These are phyloP conservation scores for Erythrobasidium yunnanense DNA, from an alignment of 768 basidiomycete genomes.

Conservation along the genomic window DNA sequence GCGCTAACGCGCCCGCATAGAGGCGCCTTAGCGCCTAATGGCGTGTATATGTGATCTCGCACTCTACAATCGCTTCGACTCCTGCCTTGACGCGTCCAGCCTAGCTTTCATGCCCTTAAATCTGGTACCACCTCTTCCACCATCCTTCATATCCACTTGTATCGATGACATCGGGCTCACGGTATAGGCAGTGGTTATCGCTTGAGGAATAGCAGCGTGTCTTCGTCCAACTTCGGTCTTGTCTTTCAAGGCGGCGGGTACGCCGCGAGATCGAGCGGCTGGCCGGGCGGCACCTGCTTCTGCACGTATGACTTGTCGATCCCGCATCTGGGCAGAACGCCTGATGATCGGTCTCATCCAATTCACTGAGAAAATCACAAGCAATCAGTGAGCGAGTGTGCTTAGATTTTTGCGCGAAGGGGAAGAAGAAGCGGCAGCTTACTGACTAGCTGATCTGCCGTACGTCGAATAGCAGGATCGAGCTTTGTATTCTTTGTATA, in stretches of 20 bases:
- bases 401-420: background rate
- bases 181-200: conserved; percentile 12
- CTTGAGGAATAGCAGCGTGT: conserved; percentile 27
- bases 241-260: background rate
- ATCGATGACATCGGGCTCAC: conserved; percentile 12
- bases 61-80: conserved; percentile 11
- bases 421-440: background rate
- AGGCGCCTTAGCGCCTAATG: no score
- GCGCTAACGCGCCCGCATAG: no score
- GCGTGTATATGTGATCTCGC: no score
- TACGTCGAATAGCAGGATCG: conserved; percentile 64
- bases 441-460: conserved; percentile 69
- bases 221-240: background rate
- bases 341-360: conserved; percentile 92
- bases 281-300: background rate
- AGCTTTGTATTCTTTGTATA: conserved; percentile 93
- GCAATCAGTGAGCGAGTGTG: background rate
- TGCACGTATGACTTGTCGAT: conserved; percentile 10
- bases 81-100: background rate
- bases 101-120: conserved; percentile 21
- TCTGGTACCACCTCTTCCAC: background rate
- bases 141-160: background rate
- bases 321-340: conserved; percentile 60
- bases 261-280: background rate
- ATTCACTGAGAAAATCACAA: background rate